These are phyloP conservation scores for Aspergillus sp. DNA, from an alignment of 2,329 filamentous ascomycete species.

Conservation along the genomic window DNA sequence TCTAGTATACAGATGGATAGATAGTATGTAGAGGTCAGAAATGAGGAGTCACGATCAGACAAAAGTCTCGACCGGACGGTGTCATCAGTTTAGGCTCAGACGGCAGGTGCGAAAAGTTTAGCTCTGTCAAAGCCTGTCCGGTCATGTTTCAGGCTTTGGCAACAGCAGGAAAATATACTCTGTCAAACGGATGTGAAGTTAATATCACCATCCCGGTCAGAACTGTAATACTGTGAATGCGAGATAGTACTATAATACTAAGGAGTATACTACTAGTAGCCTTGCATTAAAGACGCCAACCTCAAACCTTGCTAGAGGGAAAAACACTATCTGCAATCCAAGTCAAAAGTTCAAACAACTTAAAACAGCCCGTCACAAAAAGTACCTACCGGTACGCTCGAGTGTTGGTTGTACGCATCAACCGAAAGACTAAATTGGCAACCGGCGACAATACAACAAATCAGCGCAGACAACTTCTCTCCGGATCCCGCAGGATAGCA, in stretches of 20 bases:
- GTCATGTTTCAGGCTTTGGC: neutral
- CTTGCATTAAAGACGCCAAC: neutral
- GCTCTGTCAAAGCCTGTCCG: neutral
- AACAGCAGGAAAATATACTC: neutral
- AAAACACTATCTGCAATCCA: neutral
- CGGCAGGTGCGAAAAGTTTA: neutral
- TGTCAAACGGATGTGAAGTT: neutral
- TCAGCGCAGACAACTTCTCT: neutral
- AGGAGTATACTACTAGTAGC: neutral
- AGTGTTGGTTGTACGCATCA: no score
- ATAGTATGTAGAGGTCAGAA: neutral
- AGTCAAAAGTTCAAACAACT: neutral
- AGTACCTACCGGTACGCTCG: neutral
- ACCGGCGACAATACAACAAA: neutral
- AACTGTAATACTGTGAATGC: neutral
- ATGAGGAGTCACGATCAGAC: no score
- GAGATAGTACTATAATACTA: neutral
- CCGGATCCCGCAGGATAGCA: neutral
- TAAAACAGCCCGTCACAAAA: neutral
- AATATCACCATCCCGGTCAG: neutral
- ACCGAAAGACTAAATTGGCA: neutral
- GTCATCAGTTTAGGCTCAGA: neutral
- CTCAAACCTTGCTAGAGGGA: neutral
- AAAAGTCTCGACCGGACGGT: neutral
- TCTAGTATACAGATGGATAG: no score